These are phyloP conservation scores for Filobasidium wieringae DNA, from an alignment of 768 basidiomycete species.

Conservation along the genomic window DNA sequence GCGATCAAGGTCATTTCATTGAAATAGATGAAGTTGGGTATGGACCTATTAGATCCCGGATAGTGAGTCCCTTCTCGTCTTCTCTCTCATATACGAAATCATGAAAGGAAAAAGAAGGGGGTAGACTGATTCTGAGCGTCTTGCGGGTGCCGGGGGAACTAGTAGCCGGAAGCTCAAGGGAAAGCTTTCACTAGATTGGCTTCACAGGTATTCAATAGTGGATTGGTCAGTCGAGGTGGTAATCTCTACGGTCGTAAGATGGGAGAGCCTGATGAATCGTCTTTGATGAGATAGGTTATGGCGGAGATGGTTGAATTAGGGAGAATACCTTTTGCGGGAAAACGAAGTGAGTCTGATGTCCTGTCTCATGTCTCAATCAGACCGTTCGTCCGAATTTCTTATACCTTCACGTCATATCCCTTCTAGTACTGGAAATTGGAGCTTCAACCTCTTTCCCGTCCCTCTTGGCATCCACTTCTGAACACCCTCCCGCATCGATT, in stretches of 20 bases:
- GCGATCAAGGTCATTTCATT: neutral
- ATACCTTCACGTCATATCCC: no score
- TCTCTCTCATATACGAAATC: no score
- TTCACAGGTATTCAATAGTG: slow-evolving; percentile 12
- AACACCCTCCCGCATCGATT: slow-evolving; percentile 3
- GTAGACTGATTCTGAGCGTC: neutral
- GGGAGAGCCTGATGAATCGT: neutral
- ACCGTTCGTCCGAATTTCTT: no score
- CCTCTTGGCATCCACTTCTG: slow-evolving; percentile 1
- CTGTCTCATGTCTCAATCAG: no score
- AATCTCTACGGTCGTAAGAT: no score
- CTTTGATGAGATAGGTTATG: slow-evolving; percentile 5
- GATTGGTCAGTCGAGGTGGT: slow-evolving; percentile 1
- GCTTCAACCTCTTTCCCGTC: slow-evolving; percentile 13
- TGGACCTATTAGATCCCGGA: slow-evolving; percentile 4
- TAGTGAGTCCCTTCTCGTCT: slow-evolving; percentile 2
- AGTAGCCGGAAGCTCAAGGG: slow-evolving; percentile 12
- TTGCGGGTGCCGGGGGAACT: neutral
- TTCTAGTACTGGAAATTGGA: slow-evolving; percentile 13
- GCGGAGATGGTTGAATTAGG: slow-evolving; percentile 11
- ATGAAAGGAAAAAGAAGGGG: no score
- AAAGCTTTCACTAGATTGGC: slow-evolving; percentile 5
- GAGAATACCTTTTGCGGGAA: neutral
- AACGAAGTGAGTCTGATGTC: neutral
- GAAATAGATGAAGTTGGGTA: slow-evolving; percentile 5